Percentiles rank a stretch among this genome's conserved stretches.
These are phyloP conservation scores for Sclerotinia glacialis DNA, from an alignment of 2,329 filamentous ascomycete genomes.

Conservation along the genomic window DNA sequence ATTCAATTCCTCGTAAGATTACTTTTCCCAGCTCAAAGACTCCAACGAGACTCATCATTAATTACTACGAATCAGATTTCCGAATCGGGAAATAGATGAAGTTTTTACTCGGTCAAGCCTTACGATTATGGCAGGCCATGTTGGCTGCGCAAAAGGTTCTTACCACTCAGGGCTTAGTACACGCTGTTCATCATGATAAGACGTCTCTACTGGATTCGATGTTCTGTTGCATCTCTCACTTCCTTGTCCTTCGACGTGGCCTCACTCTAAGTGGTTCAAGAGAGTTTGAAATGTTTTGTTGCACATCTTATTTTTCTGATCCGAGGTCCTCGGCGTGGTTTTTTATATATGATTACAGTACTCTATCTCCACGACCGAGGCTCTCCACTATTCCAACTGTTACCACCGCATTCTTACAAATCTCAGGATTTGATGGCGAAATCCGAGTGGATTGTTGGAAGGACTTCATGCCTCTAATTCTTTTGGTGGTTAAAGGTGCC, in stretches of 20 bases:
- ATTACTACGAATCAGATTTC: not conserved
- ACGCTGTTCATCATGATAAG: not conserved
- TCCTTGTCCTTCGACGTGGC: slow-evolving; percentile 14
- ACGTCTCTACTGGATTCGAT: not conserved
- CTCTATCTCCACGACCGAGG: not conserved
- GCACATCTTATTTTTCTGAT: slow-evolving; percentile 3
- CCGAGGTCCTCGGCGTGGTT: slow-evolving; percentile 14
- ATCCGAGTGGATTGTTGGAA: slow-evolving; percentile 1
- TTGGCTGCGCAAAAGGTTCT: not conserved
- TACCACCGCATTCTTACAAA: not conserved
- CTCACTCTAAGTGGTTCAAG: not conserved
- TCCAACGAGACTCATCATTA: not conserved
- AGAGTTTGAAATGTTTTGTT: not conserved
- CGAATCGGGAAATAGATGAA: not conserved
- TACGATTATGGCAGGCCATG: not conserved
- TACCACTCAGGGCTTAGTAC: slow-evolving; percentile 1
- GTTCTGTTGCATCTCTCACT: slow-evolving; percentile 6
- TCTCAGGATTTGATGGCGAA: not conserved
- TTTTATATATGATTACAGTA: slow-evolving; percentile 1
- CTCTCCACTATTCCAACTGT: slow-evolving; percentile 3
- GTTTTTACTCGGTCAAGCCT: not conserved
- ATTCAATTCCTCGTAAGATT: too few species aligned
- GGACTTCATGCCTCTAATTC: not conserved
- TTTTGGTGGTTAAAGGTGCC: not conserved
- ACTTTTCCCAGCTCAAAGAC: not conserved